Evolutionary conservation across 2,329 filamentous ascomycete species (phyloP).

Genomic region (Cercospora zeina): DNA sequence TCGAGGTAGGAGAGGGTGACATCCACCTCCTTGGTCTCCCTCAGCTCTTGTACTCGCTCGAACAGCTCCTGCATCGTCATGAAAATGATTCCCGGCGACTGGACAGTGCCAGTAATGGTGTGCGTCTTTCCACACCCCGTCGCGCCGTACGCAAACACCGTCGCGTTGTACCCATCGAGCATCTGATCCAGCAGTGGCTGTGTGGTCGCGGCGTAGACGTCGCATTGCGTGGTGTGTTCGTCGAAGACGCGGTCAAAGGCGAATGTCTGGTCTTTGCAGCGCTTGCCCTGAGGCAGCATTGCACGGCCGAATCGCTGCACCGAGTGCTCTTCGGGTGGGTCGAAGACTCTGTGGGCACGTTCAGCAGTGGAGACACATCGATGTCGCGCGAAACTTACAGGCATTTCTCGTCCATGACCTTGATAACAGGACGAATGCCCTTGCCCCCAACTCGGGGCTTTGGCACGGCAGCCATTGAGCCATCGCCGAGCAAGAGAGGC

Average conservation of each 20-base stretch:
- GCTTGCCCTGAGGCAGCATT: slow-evolving; percentile 74
- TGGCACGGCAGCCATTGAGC: slow-evolving; percentile 83
- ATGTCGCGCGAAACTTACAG: slow-evolving; percentile 61
- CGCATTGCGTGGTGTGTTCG: slow-evolving; percentile 85
- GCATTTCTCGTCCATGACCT: slow-evolving; percentile 93
- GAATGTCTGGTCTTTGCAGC: slow-evolving; percentile 96
- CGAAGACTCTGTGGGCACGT: slow-evolving; percentile 71
- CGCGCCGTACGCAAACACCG: slow-evolving; percentile 96
- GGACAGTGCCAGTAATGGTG: slow-evolving; percentile 84
- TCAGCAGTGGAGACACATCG: neutral
- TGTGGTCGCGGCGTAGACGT: slow-evolving; percentile 94
- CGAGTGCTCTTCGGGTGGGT: slow-evolving; percentile 91
- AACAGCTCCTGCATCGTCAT: slow-evolving; percentile 99
- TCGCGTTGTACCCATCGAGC: slow-evolving; percentile 96
- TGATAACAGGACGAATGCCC: slow-evolving; percentile 87
- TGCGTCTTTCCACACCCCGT: slow-evolving; percentile 98
- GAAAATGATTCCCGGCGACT: slow-evolving; percentile 97
- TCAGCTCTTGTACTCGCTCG: slow-evolving; percentile 86
- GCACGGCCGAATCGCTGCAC: slow-evolving; percentile 84
- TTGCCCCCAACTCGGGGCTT: slow-evolving; percentile 81
- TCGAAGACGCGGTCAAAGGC: slow-evolving; percentile 97
- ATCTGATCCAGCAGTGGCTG: slow-evolving; percentile 89
- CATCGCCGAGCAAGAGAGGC: slow-evolving; percentile 92
- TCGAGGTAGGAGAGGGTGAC: slow-evolving; percentile 92
- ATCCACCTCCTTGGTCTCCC: slow-evolving; percentile 84